Evolutionary conservation across 2,329 filamentous ascomycete genomes (phyloP).

Genomic region (Aspergillus eucalypticola): DNA sequence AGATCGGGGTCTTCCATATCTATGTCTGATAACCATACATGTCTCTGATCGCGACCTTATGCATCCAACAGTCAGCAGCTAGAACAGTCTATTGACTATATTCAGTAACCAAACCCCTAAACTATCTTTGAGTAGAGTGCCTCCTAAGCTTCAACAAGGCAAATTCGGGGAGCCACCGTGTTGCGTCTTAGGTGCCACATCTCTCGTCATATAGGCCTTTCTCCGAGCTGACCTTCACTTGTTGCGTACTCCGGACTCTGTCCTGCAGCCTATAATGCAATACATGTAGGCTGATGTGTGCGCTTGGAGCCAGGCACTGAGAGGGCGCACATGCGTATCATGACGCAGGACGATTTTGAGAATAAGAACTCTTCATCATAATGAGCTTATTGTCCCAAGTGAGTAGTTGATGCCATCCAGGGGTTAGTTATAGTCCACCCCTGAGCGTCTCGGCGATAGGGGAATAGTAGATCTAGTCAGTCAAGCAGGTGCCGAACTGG

Average conservation of each 20-base stretch:
- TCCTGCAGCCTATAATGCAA: background rate
- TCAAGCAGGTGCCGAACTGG: background rate
- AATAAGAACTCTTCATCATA: background rate
- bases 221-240: background rate
- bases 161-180: no score
- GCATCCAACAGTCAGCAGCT: no score
- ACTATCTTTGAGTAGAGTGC: no score
- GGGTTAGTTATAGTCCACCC: background rate
- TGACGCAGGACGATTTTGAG: background rate
- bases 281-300: background rate
- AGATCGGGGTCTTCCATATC: no score
- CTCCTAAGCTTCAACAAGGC: no score
- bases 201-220: no score
- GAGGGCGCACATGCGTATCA: background rate
- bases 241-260: background rate
- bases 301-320: background rate
- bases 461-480: background rate
- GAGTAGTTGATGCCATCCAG: background rate
- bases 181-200: no score
- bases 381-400: background rate
- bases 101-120: no score
- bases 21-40: no score
- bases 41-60: no score
- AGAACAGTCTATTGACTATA: no score
- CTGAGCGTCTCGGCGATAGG: background rate